A percentile compares a stretch with the other conserved stretches of the same genome.
phyloP scores from a whole-genome alignment of 148 eudicot genomes.

The Dysphania ambrosioides region DNA sequence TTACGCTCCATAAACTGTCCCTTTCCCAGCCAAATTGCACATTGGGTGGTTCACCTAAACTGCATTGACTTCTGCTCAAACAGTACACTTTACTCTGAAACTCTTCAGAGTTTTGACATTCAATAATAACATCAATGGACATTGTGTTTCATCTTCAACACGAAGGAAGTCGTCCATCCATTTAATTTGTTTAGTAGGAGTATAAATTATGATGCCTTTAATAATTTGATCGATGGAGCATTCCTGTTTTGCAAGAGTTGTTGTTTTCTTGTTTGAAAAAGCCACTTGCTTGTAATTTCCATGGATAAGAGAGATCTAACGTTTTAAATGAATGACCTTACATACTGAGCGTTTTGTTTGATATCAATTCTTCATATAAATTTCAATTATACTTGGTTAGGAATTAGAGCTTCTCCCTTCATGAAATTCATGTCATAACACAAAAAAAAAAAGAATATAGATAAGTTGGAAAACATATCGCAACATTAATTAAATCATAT shows the following conservation, averaged over 20 bases:
- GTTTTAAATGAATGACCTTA: too few relatives aligned
- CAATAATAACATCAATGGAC: not conserved
- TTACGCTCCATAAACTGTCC: slow-evolving; percentile 1
- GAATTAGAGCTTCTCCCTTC: too few relatives aligned
- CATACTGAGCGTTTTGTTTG: not conserved
- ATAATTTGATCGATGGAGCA: not conserved
- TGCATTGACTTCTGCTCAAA: not conserved
- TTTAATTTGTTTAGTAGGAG: not conserved
- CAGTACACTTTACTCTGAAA: not conserved
- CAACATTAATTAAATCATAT: too few relatives aligned
- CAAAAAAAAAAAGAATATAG: too few relatives aligned
- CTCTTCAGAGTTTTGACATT: not conserved
- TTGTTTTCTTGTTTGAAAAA: not conserved
- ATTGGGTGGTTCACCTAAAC: slow-evolving; percentile 1
- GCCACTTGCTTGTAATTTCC: not conserved
- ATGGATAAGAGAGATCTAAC: not conserved
- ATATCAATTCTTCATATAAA: too few relatives aligned
- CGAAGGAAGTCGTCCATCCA: not conserved
- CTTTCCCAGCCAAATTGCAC: not conserved
- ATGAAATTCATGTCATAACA: too few relatives aligned
- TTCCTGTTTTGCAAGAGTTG: not conserved
- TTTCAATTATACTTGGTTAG: too few relatives aligned
- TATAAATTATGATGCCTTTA: not conserved
- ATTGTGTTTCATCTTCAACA: not conserved
- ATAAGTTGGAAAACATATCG: too few relatives aligned